A percentile compares a stretch with the other conserved stretches of the same genome.
These are phyloP conservation scores for Anisodus tanguticus DNA, from an alignment of 257 asterid genomes.

Conservation along the genomic window DNA sequence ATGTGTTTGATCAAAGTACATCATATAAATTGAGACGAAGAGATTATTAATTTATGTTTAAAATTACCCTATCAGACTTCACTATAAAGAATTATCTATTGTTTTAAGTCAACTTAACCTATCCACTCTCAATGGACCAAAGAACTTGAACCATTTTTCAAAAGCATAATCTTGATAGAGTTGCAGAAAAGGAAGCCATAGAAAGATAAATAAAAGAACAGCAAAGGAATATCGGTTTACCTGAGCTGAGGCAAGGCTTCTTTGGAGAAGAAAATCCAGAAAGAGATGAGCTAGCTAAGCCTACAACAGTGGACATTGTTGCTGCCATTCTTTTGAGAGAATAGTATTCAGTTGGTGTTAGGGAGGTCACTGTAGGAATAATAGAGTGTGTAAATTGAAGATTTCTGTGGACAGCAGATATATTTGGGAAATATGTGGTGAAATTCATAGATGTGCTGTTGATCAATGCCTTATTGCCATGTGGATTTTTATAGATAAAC, in stretches of 20 bases:
- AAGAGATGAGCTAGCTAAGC: conserved; percentile 63
- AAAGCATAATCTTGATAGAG: too few species aligned
- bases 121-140: not conserved
- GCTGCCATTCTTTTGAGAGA: conserved; percentile 54
- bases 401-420: conserved; percentile 27
- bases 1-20: not conserved
- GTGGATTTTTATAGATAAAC: conserved; percentile 71
- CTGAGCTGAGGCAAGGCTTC: conserved; percentile 57
- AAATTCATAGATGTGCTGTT: conserved; percentile 54
- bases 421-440: conserved; percentile 51
- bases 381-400: conserved; percentile 28
- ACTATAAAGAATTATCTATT: not conserved
- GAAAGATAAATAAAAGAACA: too few species aligned
- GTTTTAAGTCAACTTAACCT: not conserved
- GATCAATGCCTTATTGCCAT: conserved; percentile 62
- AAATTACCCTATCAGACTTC: not conserved
- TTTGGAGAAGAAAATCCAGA: conserved; percentile 53
- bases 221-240: conserved; percentile 32
- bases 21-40: not conserved
- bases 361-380: not conserved
- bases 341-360: not conserved
- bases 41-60: not conserved
- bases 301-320: conserved; percentile 66
- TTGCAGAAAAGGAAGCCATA: too few species aligned
- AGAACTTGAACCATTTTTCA: not conserved